phyloP scores from a whole-genome alignment of 345 rosid species.

The Murraya paniculata region DNA sequence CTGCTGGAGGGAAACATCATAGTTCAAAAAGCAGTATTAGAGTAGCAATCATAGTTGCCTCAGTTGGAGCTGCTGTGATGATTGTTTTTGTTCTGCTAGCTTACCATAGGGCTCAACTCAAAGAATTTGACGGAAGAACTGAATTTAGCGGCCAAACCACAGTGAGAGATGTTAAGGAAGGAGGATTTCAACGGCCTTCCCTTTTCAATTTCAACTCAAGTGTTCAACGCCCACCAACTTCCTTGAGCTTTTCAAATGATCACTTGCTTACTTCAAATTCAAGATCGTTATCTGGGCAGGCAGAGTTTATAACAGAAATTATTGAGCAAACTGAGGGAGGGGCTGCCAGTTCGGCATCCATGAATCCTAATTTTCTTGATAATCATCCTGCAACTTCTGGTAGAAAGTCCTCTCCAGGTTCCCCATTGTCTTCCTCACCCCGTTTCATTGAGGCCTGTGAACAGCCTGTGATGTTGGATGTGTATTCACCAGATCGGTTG shows the following conservation, averaged over 20 bases:
- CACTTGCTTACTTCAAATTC: slow-evolving; percentile 85
- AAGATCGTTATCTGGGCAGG: slow-evolving; percentile 68
- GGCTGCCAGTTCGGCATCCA: slow-evolving; percentile 30
- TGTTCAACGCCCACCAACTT: slow-evolving; percentile 51
- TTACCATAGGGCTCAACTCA: slow-evolving; percentile 58
- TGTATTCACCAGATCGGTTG: slow-evolving; percentile 90
- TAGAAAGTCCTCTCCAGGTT: slow-evolving; percentile 73
- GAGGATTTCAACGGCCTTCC: slow-evolving; percentile 58
- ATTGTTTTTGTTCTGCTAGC: slow-evolving; percentile 67
- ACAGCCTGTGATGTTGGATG: slow-evolving; percentile 72
- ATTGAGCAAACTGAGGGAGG: slow-evolving; percentile 47
- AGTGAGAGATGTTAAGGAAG: slow-evolving; percentile 53
- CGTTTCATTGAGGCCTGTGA: slow-evolving; percentile 56
- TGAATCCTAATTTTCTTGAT: slow-evolving; percentile 59
- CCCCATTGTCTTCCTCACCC: slow-evolving; percentile 77
- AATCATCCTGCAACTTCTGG: slow-evolving; percentile 55
- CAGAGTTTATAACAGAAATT: slow-evolving; percentile 53
- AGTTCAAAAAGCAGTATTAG: slow-evolving; percentile 43
- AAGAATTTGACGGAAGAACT: slow-evolving; percentile 59
- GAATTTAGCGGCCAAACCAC: slow-evolving; percentile 42
- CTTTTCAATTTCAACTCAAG: slow-evolving; percentile 65
- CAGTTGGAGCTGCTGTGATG: slow-evolving; percentile 63
- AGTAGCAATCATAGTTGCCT: slow-evolving; percentile 71
- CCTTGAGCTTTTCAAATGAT: slow-evolving; percentile 84
- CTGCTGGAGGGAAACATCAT: slow-evolving; percentile 22